Percentiles rank a stretch among this genome's conserved stretches.
These are phyloP conservation scores for Mrakia blollopis DNA, from an alignment of 768 basidiomycete genomes.

Conservation along the genomic window DNA sequence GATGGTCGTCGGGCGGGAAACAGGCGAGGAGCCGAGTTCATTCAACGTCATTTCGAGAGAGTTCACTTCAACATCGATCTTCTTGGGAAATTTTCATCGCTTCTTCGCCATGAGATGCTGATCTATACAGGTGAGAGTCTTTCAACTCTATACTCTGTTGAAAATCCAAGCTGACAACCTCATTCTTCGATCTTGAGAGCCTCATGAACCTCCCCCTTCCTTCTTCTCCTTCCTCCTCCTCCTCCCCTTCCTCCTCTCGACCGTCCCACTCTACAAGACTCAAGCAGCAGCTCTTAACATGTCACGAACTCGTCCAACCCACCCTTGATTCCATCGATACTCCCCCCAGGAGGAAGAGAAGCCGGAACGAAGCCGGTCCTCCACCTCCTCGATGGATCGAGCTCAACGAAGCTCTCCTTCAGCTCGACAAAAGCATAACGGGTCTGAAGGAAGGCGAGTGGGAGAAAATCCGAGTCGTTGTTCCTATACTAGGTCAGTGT, in stretches of 20 bases:
- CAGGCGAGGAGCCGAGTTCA: too few species aligned
- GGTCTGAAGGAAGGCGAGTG: conserved; percentile 1
- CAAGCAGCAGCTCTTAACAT: background rate
- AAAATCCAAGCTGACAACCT: background rate
- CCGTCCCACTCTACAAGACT: background rate
- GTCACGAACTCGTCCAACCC: background rate
- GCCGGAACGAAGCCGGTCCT: background rate
- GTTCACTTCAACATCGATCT: background rate
- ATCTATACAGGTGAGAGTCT: background rate
- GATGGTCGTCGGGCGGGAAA: too few species aligned
- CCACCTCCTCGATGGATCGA: background rate
- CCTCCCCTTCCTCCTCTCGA: background rate
- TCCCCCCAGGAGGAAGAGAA: background rate
- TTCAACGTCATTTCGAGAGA: background rate
- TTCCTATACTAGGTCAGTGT: background rate
- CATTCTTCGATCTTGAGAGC: background rate
- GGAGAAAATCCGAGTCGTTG: too few species aligned
- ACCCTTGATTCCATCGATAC: background rate
- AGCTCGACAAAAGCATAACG: background rate
- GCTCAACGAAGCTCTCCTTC: background rate
- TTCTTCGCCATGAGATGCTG: background rate
- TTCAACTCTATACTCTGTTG: background rate
- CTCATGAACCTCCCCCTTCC: background rate
- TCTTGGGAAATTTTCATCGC: background rate
- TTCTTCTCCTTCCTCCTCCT: background rate